A percentile compares a stretch with the other conserved stretches of the same genome.
Evolutionary conservation across 768 basidiomycete species (phyloP).

Genomic region (Grammothele lineata): DNA sequence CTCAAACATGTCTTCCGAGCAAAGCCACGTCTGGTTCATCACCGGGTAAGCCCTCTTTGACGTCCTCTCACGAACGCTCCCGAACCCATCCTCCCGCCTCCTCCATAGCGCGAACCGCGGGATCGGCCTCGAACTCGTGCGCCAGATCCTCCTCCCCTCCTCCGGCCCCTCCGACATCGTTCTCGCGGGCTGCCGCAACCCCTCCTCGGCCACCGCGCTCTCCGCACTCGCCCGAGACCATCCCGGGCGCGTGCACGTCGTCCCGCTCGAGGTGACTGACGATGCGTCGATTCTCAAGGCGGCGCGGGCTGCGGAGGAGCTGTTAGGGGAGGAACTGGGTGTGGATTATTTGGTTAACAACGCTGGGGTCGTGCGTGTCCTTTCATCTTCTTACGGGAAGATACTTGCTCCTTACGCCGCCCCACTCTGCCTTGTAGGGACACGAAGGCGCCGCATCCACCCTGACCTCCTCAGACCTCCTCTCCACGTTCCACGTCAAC

Average conservation of each 20-base stretch:
- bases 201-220: slow-evolving; percentile 19
- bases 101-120: slow-evolving; percentile 11
- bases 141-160: slow-evolving; percentile 15
- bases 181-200: slow-evolving; percentile 29
- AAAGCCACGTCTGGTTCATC: no score
- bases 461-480: slow-evolving; percentile 1
- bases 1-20: no score
- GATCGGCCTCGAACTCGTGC: slow-evolving; percentile 26
- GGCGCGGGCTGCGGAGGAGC: slow-evolving; percentile 18
- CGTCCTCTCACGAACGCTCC: no score
- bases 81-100: no score
- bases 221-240: slow-evolving; percentile 20
- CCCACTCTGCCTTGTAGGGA: not conserved
- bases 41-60: no score
- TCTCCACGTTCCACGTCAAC: slow-evolving; percentile 5
- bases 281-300: slow-evolving; percentile 25
- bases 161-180: slow-evolving; percentile 19
- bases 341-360: slow-evolving; percentile 39
- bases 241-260: slow-evolving; percentile 29
- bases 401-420: no score
- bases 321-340: slow-evolving; percentile 25
- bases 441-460: not conserved
- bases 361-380: slow-evolving; percentile 30
- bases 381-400: not conserved
- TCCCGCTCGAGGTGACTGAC: slow-evolving; percentile 29